Evolutionary conservation across 1,284 basidiomycete species (phyloP).

Genomic region (Cutaneotrichosporon mucoides): DNA sequence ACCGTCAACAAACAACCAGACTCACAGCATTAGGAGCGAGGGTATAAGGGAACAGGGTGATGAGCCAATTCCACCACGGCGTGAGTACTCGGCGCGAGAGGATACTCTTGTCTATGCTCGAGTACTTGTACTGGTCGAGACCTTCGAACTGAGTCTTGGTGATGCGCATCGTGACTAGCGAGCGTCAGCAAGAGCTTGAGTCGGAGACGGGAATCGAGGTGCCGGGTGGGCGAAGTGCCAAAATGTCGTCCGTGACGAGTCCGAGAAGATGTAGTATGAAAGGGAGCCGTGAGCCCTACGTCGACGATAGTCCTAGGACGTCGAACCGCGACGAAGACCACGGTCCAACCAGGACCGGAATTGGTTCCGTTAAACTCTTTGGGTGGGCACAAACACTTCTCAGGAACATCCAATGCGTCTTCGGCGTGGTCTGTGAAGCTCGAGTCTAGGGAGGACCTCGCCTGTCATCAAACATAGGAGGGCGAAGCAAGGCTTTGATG

Average conservation of each 20-base stretch:
- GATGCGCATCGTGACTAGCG: slow-evolving; percentile 35
- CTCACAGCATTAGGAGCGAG: slow-evolving; percentile 88
- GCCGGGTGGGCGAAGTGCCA: neutral
- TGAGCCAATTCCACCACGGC: slow-evolving; percentile 93
- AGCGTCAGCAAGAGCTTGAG: neutral
- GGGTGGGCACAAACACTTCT: too few relatives aligned
- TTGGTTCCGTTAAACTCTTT: too few relatives aligned
- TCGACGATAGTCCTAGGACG: too few relatives aligned
- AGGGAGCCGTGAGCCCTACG: too few relatives aligned
- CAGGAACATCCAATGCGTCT: too few relatives aligned
- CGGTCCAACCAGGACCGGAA: too few relatives aligned
- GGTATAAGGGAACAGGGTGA: slow-evolving; percentile 78
- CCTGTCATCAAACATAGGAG: too few relatives aligned
- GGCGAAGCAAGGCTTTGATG: too few relatives aligned
- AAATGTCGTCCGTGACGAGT: slow-evolving; percentile 5
- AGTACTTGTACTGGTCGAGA: slow-evolving; percentile 58
- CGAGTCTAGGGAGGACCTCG: too few relatives aligned
- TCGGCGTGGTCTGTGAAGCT: too few relatives aligned
- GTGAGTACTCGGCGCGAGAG: slow-evolving; percentile 58
- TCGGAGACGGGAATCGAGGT: neutral
- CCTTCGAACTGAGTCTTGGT: slow-evolving; percentile 50
- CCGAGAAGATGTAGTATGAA: neutral
- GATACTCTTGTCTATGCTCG: slow-evolving; percentile 55
- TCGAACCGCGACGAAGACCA: too few relatives aligned
- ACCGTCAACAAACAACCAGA: slow-evolving; percentile 8